A percentile compares a stretch with the other conserved stretches of the same genome.
Evolutionary conservation across 202 grass and related monocot species (phyloP).

Genomic region (Panicum virgatum): DNA sequence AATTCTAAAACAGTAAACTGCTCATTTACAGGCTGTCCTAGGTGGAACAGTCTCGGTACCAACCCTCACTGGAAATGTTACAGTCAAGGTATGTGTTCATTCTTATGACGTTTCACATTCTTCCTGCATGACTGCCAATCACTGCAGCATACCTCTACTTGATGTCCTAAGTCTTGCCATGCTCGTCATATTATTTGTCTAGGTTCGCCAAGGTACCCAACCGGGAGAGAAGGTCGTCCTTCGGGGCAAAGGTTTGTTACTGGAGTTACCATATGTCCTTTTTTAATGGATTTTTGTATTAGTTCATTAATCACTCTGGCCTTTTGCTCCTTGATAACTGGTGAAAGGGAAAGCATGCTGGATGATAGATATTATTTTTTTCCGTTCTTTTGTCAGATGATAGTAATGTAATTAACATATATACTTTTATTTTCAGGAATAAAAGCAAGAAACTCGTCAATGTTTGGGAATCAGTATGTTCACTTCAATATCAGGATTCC

Average conservation of each 20-base stretch:
- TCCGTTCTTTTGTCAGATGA: neutral
- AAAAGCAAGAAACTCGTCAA: slow-evolving; percentile 65
- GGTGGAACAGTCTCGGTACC: slow-evolving; percentile 84
- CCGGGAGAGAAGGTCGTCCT: slow-evolving; percentile 91
- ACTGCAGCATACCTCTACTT: neutral
- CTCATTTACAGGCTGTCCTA: slow-evolving; percentile 78
- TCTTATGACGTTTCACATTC: slow-evolving; percentile 17
- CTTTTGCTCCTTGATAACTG: neutral
- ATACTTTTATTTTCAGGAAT: slow-evolving; percentile 52
- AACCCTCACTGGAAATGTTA: slow-evolving; percentile 94
- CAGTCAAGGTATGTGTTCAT: slow-evolving; percentile 68
- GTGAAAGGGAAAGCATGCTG: slow-evolving; percentile 2
- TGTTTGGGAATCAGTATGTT: slow-evolving; percentile 83
- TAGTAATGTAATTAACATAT: neutral
- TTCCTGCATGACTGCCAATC: neutral
- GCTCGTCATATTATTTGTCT: slow-evolving; percentile 20
- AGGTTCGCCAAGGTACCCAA: slow-evolving; percentile 93
- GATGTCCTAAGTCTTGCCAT: slow-evolving; percentile 2
- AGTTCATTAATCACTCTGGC: neutral
- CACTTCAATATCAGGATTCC: slow-evolving; percentile 86
- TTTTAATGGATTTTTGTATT: neutral
- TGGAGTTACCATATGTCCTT: neutral
- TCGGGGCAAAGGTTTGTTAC: slow-evolving; percentile 75
- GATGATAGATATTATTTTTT: neutral
- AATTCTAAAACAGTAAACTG: slow-evolving; percentile 22